Evolutionary conservation across 148 eudicot species (phyloP), one percentile per base, ranked within the genome.

Genomic region (Mesembryanthemum crystallinum): DNA sequence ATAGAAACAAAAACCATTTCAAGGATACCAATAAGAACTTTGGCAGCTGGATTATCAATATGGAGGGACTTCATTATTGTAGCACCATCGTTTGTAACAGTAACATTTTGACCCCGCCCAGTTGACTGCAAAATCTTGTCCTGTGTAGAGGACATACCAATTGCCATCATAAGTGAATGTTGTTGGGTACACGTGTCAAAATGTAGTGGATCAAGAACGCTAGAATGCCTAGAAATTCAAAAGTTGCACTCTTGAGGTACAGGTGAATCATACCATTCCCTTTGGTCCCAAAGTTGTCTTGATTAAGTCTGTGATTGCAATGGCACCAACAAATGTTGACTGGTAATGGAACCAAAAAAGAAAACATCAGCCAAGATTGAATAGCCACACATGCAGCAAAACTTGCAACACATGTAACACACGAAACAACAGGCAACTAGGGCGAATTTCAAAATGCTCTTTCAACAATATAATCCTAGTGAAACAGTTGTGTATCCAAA

Each of bases 61-160:
- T 92, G 97, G 52, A 95, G 94, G 73, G 97, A 95, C 87, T 92
- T 95, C 82, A 95, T 80, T 63, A 95, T 95, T 60, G 99, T 95
- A 28, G 99, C 97, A 70, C 99, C 99, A 79, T 92, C 99, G 82
- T 95, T 95, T 70, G 99, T 95, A 58, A 95, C 99, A 18, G 97
- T 92, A 73, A 95, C 97, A 72, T 84, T 83, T 43, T 85, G 89
- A 60, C 97, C 99, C 73, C 97, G 88, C 63, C 99, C 96, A 74
- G 99, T 90, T 32, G 98, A 95, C 78, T 92, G 99, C 81, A 95
- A 82, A 65, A 95, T 95, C 79, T 95, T 95, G 81, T 95, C 99
- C 99, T 95, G 68, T 25, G 52, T 64, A 75, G 73, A 82, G 29
- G 29, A 75, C 69, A 77, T 24, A 5, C 25, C 29, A 13, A 54